phyloP scores from a whole-genome alignment of 371 early-diverging fungal genomes.

The Rhizopus delemar region DNA sequence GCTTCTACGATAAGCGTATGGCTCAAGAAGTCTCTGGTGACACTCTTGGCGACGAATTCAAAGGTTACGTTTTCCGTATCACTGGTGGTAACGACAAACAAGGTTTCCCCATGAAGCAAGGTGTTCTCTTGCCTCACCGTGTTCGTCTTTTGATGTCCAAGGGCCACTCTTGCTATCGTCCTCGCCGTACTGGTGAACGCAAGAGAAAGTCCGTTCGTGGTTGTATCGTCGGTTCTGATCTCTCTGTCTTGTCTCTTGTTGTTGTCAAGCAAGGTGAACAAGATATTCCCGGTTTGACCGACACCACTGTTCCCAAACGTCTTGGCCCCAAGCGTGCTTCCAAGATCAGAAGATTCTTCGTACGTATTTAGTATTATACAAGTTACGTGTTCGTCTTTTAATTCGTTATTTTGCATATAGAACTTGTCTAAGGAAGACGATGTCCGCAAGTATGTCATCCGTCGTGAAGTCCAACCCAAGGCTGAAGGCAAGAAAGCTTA shows the following conservation, averaged over 20 bases:
- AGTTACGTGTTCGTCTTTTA: background rate
- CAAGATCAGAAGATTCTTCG: constrained; percentile 97
- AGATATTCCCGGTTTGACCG: constrained; percentile 96
- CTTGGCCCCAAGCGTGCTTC: constrained; percentile 98
- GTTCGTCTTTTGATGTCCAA: constrained; percentile 92
- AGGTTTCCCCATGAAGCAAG: constrained; percentile 98
- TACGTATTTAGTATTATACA: constrained; percentile 39
- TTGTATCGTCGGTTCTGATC: constrained; percentile 96
- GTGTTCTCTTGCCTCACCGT: constrained; percentile 92
- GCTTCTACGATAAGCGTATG: constrained; percentile 80
- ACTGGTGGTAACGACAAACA: constrained; percentile 99
- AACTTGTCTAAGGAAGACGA: constrained; percentile 95
- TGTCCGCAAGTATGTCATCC: constrained; percentile 97
- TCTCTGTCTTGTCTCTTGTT: constrained; percentile 91
- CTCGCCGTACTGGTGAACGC: constrained; percentile 96
- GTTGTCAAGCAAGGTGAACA: constrained; percentile 96
- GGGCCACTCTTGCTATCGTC: constrained; percentile 99
- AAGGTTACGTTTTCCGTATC: constrained; percentile 98
- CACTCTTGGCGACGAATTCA: constrained; percentile 97
- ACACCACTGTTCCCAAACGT: constrained; percentile 88
- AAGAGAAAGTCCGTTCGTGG: constrained; percentile 99
- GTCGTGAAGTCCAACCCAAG: constrained; percentile 91
- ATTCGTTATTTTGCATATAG: constrained; percentile 8
- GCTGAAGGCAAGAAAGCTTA: constrained; percentile 87
- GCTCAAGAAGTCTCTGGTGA: constrained; percentile 96